phyloP scores from a whole-genome alignment of 352 stramenopile species.

The Discostella stelligera region DNA sequence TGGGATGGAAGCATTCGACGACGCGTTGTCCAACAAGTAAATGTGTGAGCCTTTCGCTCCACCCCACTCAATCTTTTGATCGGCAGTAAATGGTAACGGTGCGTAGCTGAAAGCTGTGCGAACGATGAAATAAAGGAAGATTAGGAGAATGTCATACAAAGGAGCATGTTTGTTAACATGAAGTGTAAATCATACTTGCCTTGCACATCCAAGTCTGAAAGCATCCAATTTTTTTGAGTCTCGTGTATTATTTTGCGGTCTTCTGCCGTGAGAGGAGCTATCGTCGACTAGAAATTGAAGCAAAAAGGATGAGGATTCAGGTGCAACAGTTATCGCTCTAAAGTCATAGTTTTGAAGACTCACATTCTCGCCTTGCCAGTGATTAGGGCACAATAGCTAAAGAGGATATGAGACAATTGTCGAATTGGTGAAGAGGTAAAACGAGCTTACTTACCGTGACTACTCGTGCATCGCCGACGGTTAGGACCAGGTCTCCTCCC shows the following conservation, averaged over 20 bases:
- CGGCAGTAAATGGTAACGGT: slow-evolving; percentile 68
- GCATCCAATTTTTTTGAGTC: slow-evolving; percentile 77
- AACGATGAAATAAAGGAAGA: slow-evolving; percentile 17
- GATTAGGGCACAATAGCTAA: slow-evolving; percentile 57
- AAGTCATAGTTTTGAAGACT: neutral
- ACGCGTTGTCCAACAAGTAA: slow-evolving; percentile 59
- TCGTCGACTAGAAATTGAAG: slow-evolving; percentile 53
- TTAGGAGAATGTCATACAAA: neutral
- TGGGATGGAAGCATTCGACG: slow-evolving; percentile 16
- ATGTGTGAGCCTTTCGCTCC: slow-evolving; percentile 24
- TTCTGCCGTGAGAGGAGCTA: slow-evolving; percentile 60
- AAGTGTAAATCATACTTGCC: neutral
- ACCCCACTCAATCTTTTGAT: slow-evolving; percentile 38
- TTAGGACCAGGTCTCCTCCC: slow-evolving; percentile 74
- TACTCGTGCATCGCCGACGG: slow-evolving; percentile 72
- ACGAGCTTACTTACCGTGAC: slow-evolving; percentile 45
- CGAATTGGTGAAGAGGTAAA: neutral
- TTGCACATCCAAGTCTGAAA: slow-evolving; percentile 70
- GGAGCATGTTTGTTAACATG: neutral
- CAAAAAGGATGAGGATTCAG: neutral
- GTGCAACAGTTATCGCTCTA: neutral
- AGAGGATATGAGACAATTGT: neutral
- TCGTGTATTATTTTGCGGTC: slow-evolving; percentile 75
- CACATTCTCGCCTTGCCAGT: slow-evolving; percentile 80
- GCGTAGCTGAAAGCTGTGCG: slow-evolving; percentile 78